phyloP scores from a whole-genome alignment of 495 filamentous ascomycete genomes.

The Penicillium bialowiezense region DNA sequence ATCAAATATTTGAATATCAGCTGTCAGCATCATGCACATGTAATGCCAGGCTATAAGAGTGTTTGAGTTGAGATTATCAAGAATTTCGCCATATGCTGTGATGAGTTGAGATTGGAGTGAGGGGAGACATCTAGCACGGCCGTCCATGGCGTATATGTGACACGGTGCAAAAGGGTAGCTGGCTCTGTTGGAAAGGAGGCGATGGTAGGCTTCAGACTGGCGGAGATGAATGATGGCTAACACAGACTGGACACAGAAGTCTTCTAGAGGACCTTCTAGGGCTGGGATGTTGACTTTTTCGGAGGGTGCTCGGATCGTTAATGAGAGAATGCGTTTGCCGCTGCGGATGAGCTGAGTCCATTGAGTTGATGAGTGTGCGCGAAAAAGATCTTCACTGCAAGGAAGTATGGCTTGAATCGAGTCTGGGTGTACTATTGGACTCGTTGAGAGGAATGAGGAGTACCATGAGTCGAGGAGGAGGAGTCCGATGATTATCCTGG shows the following conservation, averaged over 20 bases:
- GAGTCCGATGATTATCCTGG: conserved; percentile 43
- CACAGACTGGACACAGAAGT: conserved; percentile 38
- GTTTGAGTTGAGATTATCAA: conserved; percentile 45
- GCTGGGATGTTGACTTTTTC: conserved; percentile 37
- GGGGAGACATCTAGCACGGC: conserved; percentile 38
- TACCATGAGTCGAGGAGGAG: conserved; percentile 52
- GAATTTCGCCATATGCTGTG: conserved; percentile 36
- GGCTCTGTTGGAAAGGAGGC: conserved; percentile 42
- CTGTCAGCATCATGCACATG: conserved; percentile 51
- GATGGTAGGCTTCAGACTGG: conserved; percentile 45
- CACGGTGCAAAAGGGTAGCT: conserved; percentile 43
- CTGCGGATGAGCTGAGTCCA: conserved; percentile 46
- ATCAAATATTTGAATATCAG: conserved; percentile 51
- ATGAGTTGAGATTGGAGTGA: conserved; percentile 40
- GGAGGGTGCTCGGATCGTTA: conserved; percentile 37
- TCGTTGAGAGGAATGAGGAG: conserved; percentile 46
- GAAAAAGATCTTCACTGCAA: conserved; percentile 45
- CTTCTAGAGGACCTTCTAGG: conserved; percentile 35
- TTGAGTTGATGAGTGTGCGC: conserved; percentile 39
- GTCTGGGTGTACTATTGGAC: conserved; percentile 46
- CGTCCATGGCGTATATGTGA: conserved; percentile 45
- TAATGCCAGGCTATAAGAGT: conserved; percentile 50
- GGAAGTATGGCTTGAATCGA: conserved; percentile 48
- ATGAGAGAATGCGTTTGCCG: conserved; percentile 38
- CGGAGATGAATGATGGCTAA: conserved; percentile 43